Evolutionary conservation across 495 filamentous ascomycete genomes (phyloP).

Genomic region (Choiromyces venosus): DNA sequence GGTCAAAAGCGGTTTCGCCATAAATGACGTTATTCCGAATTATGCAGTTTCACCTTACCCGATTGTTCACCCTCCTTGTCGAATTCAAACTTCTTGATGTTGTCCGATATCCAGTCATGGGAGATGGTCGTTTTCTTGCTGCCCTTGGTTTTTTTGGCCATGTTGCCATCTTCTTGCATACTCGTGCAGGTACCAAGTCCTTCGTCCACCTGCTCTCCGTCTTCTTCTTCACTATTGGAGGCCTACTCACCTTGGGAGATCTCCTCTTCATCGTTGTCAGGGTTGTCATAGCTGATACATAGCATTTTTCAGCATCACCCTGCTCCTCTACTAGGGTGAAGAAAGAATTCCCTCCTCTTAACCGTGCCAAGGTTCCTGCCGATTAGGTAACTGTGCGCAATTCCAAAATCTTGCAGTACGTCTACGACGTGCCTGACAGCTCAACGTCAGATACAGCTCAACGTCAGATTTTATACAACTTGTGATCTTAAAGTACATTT

Average conservation of each 20-base stretch:
- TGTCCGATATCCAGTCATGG: constrained; percentile 30
- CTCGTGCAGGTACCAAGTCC: constrained; percentile 48
- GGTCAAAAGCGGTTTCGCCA: too few relatives aligned
- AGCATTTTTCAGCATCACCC: too few relatives aligned
- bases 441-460: too few relatives aligned
- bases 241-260: constrained; percentile 52
- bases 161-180: constrained; percentile 43
- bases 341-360: too few relatives aligned
- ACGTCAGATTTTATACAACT: too few relatives aligned
- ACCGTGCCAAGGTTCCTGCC: too few relatives aligned
- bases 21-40: too few relatives aligned
- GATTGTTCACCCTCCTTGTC: constrained; percentile 66
- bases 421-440: too few relatives aligned
- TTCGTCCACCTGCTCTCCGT: constrained; percentile 53
- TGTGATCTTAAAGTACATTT: too few relatives aligned
- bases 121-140: constrained; percentile 41
- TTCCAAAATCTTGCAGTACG: too few relatives aligned
- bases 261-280: constrained; percentile 83
- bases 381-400: too few relatives aligned
- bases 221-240: constrained; percentile 49
- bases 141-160: constrained; percentile 48
- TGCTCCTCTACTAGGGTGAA: too few relatives aligned
- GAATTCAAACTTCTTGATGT: constrained; percentile 71
- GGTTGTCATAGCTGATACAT: constrained; percentile 87
- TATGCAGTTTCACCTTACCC: constrained; percentile 77